Evolutionary conservation across 176 grass and related monocot genomes (phyloP).

Genomic region (Neostapfia colusana): DNA sequence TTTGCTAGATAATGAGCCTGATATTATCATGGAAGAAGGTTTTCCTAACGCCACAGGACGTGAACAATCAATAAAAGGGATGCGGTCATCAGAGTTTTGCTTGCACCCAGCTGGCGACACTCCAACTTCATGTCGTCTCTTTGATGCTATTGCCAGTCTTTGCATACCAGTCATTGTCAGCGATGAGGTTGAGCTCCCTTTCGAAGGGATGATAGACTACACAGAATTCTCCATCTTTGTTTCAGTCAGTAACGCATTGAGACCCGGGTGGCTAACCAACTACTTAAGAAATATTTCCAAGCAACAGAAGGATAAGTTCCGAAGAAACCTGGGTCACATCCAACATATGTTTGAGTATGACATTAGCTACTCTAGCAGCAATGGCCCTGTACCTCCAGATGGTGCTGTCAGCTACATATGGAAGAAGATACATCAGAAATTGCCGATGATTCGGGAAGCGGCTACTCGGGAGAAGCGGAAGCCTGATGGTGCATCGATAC

Average conservation of each 20-base stretch:
- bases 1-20: constrained; percentile 67
- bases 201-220: constrained; percentile 84
- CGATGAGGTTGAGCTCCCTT: constrained; percentile 79
- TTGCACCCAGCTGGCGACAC: constrained; percentile 88
- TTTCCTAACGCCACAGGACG: constrained; percentile 87
- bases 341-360: constrained; percentile 73
- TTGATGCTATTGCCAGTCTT: constrained; percentile 77
- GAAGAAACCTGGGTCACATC: constrained; percentile 54
- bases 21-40: constrained; percentile 81
- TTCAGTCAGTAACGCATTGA: constrained; percentile 54
- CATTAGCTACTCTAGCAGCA: constrained; percentile 37
- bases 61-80: constrained; percentile 84
- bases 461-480: constrained; percentile 58
- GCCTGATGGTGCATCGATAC: constrained; percentile 52
- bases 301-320: constrained; percentile 59
- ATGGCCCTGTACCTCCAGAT: constrained; percentile 3
- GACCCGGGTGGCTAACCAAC: constrained; percentile 53
- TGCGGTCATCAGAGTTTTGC: constrained; percentile 75
- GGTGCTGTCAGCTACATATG: constrained; percentile 82
- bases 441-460: constrained; percentile 57
- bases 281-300: constrained; percentile 59
- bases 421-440: constrained; percentile 76
- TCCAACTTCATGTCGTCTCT: constrained; percentile 78
- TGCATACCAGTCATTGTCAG: constrained; percentile 89
- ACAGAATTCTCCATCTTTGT: constrained; percentile 70